phyloP scores from a whole-genome alignment of 2,329 filamentous ascomycete genomes.

The Fusarium graminum region DNA sequence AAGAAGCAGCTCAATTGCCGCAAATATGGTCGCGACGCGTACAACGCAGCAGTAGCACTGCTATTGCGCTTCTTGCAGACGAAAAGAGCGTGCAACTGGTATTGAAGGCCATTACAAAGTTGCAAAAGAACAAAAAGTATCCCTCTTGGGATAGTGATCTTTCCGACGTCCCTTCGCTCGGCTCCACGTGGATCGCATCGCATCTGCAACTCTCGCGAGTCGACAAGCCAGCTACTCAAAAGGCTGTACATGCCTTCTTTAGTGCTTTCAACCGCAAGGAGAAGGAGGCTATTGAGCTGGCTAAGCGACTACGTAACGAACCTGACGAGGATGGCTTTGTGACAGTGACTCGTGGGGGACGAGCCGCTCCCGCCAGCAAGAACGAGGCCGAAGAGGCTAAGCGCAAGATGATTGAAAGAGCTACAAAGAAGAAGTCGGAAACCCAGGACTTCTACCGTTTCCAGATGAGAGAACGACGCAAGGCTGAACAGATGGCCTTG shows the following conservation, averaged over 20 bases:
- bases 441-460: conserved; percentile 85
- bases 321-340: conserved; percentile 97
- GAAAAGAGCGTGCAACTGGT: conserved; percentile 80
- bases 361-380: conserved; percentile 78
- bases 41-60: conserved; percentile 80
- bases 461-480: conserved; percentile 83
- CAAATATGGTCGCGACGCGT: conserved; percentile 79
- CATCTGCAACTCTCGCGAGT: conserved; percentile 82
- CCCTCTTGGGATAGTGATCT: conserved; percentile 78
- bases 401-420: conserved; percentile 72
- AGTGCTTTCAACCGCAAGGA: conserved; percentile 80
- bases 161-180: conserved; percentile 68
- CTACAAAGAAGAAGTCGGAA: conserved; percentile 71
- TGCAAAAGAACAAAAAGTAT: conserved; percentile 68
- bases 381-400: conserved; percentile 75
- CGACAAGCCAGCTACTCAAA: conserved; percentile 73
- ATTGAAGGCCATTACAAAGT: conserved; percentile 78
- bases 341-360: conserved; percentile 85
- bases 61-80: conserved; percentile 87
- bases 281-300: conserved; percentile 72
- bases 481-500: conserved; percentile 77
- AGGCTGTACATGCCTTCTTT: conserved; percentile 87
- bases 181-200: conserved; percentile 68
- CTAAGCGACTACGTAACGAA: conserved; percentile 76
- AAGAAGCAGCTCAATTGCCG: conserved; percentile 74